A percentile compares a stretch with the other conserved stretches of the same genome.
Conservation (phyloP, 176 grass and related monocot species). For the Echinochloa phyllopogon region DNA sequence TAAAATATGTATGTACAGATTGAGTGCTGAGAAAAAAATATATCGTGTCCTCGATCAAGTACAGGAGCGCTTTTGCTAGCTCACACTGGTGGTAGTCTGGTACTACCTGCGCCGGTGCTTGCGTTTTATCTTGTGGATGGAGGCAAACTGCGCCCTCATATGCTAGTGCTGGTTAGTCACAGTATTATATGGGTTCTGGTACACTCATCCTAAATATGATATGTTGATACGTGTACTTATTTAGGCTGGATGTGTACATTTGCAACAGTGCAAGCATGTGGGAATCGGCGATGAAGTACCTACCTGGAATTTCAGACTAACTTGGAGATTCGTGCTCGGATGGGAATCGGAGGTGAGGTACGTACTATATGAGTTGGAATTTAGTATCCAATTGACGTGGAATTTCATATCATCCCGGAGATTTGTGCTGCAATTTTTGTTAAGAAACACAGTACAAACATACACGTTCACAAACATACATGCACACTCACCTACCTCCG, state of each 20-base stretch:
- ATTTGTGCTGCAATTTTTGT: no score
- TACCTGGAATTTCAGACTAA: neutral
- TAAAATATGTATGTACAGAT: neutral
- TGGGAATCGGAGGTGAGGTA: no score
- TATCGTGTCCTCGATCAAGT: neutral
- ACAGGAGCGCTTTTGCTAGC: neutral
- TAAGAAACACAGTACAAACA: no score
- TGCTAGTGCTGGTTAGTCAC: neutral
- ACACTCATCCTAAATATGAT: neutral
- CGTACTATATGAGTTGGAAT: no score
- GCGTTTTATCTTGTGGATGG: neutral
- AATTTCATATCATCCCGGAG: no score
- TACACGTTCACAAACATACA: no score
- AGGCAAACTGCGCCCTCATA: neutral
- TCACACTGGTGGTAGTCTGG: neutral
- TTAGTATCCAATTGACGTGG: no score
- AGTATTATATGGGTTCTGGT: neutral
- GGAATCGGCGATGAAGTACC: neutral
- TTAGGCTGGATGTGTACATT: neutral
- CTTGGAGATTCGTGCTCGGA: neutral
- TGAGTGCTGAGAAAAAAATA: neutral
- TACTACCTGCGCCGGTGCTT: neutral
- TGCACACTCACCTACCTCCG: no score
- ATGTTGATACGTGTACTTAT: neutral
- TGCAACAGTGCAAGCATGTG: conserved; percentile 16